Base-by-base conservation (phyloP, 139 green algal genomes). In the Chlamydomonas urium region DNA sequence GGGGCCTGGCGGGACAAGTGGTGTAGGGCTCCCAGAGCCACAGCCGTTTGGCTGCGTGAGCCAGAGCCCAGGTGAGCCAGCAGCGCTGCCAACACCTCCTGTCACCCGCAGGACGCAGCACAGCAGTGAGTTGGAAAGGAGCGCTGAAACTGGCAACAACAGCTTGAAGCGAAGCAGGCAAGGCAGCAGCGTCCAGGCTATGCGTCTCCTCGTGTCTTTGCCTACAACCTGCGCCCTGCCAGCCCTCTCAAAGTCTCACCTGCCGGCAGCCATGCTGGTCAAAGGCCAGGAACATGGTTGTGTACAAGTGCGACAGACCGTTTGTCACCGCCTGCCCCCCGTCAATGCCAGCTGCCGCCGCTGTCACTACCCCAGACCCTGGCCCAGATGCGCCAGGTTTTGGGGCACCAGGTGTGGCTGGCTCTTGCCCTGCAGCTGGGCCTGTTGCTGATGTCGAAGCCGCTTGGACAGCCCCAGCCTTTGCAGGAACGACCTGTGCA, bases 271-370 rank as follows among this genome's bases (percentile, higher is more conserved):
- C 33, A 5, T 14, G 33, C 21, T 31, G 10, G 32, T 67, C 60
- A 47, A 45, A 42, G 17, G 60, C 60, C 32, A 26, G 23, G 33
- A 67, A 45, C 32, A 67, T 8, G 10, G 33, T 23, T 6, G 60
- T 17, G 29, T 67, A 67, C 60, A 47, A 29, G 60, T 67, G 60
- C 17, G 60, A 67, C 17, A 67, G 60, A 42, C 60, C 60, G 53
- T 32, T 8, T 5, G 19, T 35, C 53, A 62, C 53, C 10, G 42
- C 42, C 8, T 8, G 42, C 42, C 42, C 42, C 42, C 10, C 42
- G 42, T 24, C 42, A 50, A 24, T 14, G 42, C 42, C 42, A 24
- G 42, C n/a, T n/a, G n/a, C n/a, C n/a, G n/a, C n/a, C n/a, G n/a
- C n/a, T n/a, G n/a, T n/a, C n/a, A n/a, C n/a, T n/a, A n/a, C n/a